A percentile compares a stretch with the other conserved stretches of the same genome.
phyloP scores from a whole-genome alignment of 139 green algal species.

The Picochlorum sp. region DNA sequence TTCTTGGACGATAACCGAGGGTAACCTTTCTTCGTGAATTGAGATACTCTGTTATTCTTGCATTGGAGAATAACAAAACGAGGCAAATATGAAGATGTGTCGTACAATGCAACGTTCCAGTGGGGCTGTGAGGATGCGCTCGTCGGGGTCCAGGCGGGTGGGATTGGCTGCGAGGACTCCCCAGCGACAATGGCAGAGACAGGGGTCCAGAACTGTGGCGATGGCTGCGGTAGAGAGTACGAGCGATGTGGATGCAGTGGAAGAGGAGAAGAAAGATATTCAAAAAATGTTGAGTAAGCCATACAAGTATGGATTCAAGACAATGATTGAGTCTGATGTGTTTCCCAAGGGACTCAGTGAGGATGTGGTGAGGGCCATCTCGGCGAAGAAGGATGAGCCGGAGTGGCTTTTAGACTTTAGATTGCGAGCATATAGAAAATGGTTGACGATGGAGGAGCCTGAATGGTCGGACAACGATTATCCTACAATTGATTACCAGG shows the following conservation, averaged over 20 bases:
- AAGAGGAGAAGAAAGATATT: constrained; percentile 55
- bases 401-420: constrained; percentile 98
- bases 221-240: too few relatives aligned
- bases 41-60: too few relatives aligned
- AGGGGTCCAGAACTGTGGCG: too few relatives aligned
- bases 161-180: too few relatives aligned
- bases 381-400: constrained; percentile 95
- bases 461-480: constrained; percentile 44
- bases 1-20: too few relatives aligned
- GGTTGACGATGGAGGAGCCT: constrained; percentile 86
- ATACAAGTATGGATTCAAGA: constrained; percentile 95
- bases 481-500: constrained; percentile 81
- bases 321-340: constrained; percentile 85
- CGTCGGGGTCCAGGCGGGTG: too few relatives aligned
- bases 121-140: too few relatives aligned
- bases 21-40: too few relatives aligned
- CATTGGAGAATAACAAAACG: too few relatives aligned
- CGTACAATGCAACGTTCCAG: too few relatives aligned
- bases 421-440: constrained; percentile 86
- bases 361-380: constrained; percentile 93
- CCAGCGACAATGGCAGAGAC: too few relatives aligned
- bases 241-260: not conserved
- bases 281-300: constrained; percentile 60
- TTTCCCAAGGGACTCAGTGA: constrained; percentile 83
- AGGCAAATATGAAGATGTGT: too few relatives aligned